These are phyloP conservation scores for Colletotrichum scovillei DNA, from an alignment of 2,329 filamentous ascomycete genomes.

Conservation along the genomic window DNA sequence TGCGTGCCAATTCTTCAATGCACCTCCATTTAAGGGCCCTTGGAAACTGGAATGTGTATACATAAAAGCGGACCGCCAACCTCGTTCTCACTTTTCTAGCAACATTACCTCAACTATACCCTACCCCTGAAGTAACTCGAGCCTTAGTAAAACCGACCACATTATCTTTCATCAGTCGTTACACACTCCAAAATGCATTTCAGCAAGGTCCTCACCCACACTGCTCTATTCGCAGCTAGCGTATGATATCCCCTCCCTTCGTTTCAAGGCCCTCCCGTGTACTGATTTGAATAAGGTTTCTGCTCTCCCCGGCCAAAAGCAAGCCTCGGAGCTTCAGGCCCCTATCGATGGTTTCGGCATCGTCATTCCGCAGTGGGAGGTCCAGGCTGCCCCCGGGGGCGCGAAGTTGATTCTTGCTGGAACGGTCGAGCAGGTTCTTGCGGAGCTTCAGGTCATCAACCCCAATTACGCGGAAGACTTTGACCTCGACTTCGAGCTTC, in stretches of 20 bases:
- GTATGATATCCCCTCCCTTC: not conserved
- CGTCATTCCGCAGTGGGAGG: slow-evolving; percentile 21
- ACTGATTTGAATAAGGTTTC: not conserved
- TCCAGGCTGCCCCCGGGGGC: slow-evolving; percentile 25
- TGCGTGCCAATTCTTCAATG: too few species aligned
- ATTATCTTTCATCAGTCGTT: too few species aligned
- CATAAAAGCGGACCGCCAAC: too few species aligned
- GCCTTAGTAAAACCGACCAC: too few species aligned
- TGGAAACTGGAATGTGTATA: too few species aligned
- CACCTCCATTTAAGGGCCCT: too few species aligned
- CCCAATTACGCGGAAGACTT: slow-evolving; percentile 20
- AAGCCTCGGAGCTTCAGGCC: not conserved
- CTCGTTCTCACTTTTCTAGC: too few species aligned
- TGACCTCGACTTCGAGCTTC: not conserved
- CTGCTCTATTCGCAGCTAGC: not conserved
- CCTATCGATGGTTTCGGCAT: slow-evolving; percentile 2
- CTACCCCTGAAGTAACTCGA: too few species aligned
- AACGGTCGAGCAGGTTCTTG: slow-evolving; percentile 31
- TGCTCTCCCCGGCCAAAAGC: not conserved
- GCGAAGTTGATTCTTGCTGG: slow-evolving; percentile 23
- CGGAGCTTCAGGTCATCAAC: slow-evolving; percentile 19
- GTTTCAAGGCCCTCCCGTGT: too few species aligned
- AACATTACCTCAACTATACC: too few species aligned
- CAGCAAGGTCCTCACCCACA: not conserved
- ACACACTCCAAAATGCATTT: not conserved